Evolutionary conservation across 257 asterid species (phyloP).

Genomic region (Petrea volubilis): DNA sequence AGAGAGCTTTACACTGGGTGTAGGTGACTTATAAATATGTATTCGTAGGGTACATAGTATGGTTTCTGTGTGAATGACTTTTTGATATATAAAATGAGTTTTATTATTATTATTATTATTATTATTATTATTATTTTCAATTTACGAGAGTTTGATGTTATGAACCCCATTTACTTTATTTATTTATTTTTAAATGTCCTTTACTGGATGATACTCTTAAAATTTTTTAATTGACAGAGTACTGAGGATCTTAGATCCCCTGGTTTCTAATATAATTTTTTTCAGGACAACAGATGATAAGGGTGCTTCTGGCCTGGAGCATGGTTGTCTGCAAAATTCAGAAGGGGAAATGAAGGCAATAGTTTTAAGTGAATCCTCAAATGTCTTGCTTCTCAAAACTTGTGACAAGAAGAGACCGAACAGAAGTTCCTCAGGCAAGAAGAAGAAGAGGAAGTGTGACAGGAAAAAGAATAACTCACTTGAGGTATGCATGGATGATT

Average conservation of each 20-base stretch:
- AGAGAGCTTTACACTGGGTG: not conserved
- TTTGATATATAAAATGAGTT: not conserved
- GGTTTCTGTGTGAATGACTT: not conserved
- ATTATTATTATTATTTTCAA: not conserved
- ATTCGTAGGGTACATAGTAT: not conserved
- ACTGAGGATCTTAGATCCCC: conserved; percentile 14
- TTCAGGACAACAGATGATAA: conserved; percentile 32
- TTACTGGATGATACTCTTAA: not conserved
- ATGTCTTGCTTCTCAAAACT: conserved; percentile 22
- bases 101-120: not conserved
- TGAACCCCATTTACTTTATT: not conserved
- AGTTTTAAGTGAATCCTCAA: conserved; percentile 34
- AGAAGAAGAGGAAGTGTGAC: conserved; percentile 37
- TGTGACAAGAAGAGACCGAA: conserved; percentile 23
- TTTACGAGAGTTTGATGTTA: not conserved
- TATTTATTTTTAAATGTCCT: not conserved
- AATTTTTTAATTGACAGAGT: not conserved
- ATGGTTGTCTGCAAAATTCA: conserved; percentile 26
- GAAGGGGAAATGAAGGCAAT: conserved; percentile 36
- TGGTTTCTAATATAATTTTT: conserved; percentile 24
- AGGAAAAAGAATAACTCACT: conserved; percentile 32
- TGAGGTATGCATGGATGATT: conserved; percentile 47
- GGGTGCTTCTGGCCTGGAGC: conserved; percentile 31
- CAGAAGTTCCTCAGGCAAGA: conserved; percentile 32
- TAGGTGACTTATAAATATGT: not conserved